Evolutionary conservation across 768 basidiomycete species (phyloP).

Genomic region (Calocera viscosa): DNA sequence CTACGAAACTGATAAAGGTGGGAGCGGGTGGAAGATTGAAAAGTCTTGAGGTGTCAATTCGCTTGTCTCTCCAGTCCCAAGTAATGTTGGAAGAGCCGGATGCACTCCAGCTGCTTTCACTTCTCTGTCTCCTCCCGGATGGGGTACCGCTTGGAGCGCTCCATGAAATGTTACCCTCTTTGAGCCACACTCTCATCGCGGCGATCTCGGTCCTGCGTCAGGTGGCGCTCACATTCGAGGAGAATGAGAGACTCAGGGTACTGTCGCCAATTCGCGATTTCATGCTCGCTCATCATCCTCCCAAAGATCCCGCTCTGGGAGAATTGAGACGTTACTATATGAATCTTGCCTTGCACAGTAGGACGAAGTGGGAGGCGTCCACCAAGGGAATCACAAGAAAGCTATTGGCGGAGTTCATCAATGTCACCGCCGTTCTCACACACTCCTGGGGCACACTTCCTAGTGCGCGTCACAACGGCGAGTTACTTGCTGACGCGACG

Average conservation of each 20-base stretch:
- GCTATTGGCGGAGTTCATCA: no score
- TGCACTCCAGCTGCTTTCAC: conserved; percentile 19
- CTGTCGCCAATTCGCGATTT: no score
- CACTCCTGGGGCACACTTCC: neutral
- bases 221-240: no score
- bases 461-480: no score
- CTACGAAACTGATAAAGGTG: conserved; percentile 4
- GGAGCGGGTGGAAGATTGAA: conserved; percentile 10
- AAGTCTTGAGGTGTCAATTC: conserved; percentile 20
- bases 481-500: no score
- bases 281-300: no score
- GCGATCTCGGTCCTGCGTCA: neutral
- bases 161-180: no score
- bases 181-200: no score
- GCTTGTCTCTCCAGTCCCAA: conserved; percentile 19
- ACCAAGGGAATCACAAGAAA: neutral
- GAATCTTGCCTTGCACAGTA: neutral
- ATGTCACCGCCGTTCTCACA: no score
- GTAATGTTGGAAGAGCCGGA: conserved; percentile 18
- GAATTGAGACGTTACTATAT: no score
- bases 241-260: no score
- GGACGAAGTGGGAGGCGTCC: neutral
- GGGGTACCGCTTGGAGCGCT: conserved; percentile 15
- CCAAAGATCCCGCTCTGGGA: no score
- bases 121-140: conserved; percentile 22